Percentiles rank a stretch among this genome's conserved stretches.
Evolutionary conservation across 2,329 filamentous ascomycete species (phyloP).

Genomic region (Aspergillus ochraceoroseus): DNA sequence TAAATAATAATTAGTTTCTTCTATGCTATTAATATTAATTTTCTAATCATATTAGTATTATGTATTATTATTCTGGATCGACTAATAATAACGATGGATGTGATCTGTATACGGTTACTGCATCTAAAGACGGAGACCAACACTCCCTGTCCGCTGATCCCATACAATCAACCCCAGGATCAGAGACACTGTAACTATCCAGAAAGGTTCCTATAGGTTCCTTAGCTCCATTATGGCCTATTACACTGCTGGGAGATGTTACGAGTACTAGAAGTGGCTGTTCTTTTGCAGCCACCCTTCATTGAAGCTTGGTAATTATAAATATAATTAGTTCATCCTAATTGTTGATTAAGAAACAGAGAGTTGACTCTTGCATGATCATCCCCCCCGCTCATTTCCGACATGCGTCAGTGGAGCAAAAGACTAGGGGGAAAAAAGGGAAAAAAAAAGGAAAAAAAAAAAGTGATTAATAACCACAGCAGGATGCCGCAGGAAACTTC

Average conservation of each 20-base stretch:
- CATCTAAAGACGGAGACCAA: constrained; percentile 6
- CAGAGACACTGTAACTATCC: background rate
- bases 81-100: background rate
- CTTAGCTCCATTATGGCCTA: too few species aligned
- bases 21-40: constrained; percentile 1
- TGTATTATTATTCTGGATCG: too few species aligned
- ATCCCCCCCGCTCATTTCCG: constrained; percentile 3
- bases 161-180: constrained; percentile 1
- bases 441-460: constrained; percentile 7
- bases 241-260: too few species aligned
- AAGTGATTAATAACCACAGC: background rate
- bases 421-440: background rate
- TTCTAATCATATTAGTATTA: background rate
- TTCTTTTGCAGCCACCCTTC: too few species aligned
- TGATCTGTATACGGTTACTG: constrained; percentile 5
- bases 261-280: too few species aligned
- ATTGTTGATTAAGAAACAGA: background rate
- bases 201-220: too few species aligned
- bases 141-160: background rate
- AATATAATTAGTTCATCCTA: too few species aligned
- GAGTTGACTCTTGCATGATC: background rate
- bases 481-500: background rate
- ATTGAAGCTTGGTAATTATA: too few species aligned
- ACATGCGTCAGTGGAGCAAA: background rate
- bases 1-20: too few species aligned